Evolutionary conservation across 176 grass and related monocot species (phyloP).

Genomic region (maize (Zea mays)): DNA sequence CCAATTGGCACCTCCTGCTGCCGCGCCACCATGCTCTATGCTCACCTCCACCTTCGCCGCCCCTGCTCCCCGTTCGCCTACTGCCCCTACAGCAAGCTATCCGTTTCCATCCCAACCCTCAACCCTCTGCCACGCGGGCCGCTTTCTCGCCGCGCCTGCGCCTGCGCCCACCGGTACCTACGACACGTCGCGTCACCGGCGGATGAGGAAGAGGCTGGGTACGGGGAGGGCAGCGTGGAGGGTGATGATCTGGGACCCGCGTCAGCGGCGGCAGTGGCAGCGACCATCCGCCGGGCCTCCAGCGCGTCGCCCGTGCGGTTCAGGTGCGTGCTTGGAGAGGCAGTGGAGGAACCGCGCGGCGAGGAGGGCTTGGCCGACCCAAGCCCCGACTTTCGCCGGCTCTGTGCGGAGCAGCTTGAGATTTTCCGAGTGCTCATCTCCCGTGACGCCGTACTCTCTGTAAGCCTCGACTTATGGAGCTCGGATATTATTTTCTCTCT

Average conservation of each 20-base stretch:
- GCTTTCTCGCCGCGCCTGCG: not conserved
- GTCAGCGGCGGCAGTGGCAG: conserved; percentile 57
- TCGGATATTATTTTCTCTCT: no score
- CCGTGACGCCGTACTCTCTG: conserved; percentile 55
- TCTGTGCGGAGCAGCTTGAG: conserved; percentile 72
- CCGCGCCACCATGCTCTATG: conserved; percentile 6
- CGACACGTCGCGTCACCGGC: conserved; percentile 28
- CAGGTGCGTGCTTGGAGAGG: conserved; percentile 19
- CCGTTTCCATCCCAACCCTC: not conserved
- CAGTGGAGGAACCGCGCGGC: conserved; percentile 1
- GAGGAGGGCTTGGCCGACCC: conserved; percentile 37
- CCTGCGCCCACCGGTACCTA: conserved; percentile 17
- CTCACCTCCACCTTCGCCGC: not conserved
- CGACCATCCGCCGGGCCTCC: conserved; percentile 56
- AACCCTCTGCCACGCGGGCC: not conserved
- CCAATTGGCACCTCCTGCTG: not conserved
- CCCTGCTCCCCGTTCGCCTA: not conserved
- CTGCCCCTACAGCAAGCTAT: not conserved
- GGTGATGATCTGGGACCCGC: conserved; percentile 45
- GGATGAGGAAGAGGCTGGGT: not conserved
- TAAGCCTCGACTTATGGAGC: conserved; percentile 6
- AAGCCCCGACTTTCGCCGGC: conserved; percentile 62
- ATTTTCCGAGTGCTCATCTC: conserved; percentile 61
- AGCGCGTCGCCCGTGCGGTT: conserved; percentile 56
- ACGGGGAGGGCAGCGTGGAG: not conserved